Base-by-base conservation (phyloP, 2,329 filamentous ascomycete genomes). In the Cercospora beticola region DNA sequence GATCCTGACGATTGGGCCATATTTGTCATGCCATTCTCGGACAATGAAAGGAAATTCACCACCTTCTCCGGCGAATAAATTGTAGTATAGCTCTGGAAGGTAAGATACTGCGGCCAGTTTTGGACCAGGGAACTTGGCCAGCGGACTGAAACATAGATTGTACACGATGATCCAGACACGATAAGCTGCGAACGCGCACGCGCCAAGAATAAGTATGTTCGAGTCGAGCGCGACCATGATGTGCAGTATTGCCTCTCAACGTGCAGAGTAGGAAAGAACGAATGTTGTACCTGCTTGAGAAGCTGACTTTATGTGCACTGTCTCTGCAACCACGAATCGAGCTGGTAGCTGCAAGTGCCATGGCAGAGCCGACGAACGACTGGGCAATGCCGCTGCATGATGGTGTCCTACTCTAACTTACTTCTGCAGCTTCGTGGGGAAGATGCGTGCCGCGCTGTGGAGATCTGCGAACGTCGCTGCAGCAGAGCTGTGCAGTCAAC, bases 51-150 rank as follows among this genome's bases (percentile, higher is more conserved):
- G 60, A 18, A 70, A 66, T 21, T 63, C 73, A 12, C 68, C 68
- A 14, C 68, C 68, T 28, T 64, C 64, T 31, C 60, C 64, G 4
- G 67, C 21, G 30, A 70, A 57, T 23, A 67, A 26, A 72, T 82
- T 79, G 68, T 79, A 75, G 66, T 80, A 81, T 23, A 78, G 76
- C 33, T 81, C 78, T 4, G 78, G 79, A 64, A 73, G 71, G 28
- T 75, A 74, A 1, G 79, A 79, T 21, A 77, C 73, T 9, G 79
- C 79, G 14, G 78, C 79, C 9, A 80, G 60, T 57, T 73, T 78
- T 0, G 79, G 79, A 9, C 79, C 79, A 1, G 79, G 79, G 49
- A 79, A 75, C 12, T 74, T 73, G 16, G 78, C 74, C 12, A 80
- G 60, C n/a, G 79, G 79, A 68, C 75, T 74, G 49, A 78, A 74